These are phyloP conservation scores for Leucaena leucocephala DNA, from an alignment of 306 rosid genomes.

Conservation along the genomic window DNA sequence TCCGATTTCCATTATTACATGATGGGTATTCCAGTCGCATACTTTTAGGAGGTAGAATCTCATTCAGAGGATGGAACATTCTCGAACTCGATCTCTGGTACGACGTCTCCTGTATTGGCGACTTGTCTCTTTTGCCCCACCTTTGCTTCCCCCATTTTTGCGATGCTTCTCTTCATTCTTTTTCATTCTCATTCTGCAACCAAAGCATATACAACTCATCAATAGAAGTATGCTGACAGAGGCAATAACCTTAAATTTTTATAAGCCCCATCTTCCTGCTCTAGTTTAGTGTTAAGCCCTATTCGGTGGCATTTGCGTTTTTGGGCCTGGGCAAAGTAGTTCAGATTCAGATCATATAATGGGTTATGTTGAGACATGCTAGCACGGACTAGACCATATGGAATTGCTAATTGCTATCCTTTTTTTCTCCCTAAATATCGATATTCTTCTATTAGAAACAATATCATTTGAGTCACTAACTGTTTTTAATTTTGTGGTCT, in stretches of 20 bases:
- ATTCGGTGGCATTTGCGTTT: background rate
- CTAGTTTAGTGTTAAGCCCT: background rate
- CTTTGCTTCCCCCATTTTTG: background rate
- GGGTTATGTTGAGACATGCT: background rate
- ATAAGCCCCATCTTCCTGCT: background rate
- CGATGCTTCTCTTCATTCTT: background rate
- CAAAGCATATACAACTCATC: background rate
- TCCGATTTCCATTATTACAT: background rate
- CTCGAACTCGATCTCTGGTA: background rate
- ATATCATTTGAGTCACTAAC: too few species aligned
- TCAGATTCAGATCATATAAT: background rate
- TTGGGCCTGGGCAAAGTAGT: background rate
- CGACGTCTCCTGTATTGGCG: conserved; percentile 5
- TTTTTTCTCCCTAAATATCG: too few species aligned
- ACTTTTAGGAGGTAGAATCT: background rate
- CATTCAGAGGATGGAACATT: conserved; percentile 18
- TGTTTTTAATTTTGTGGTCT: background rate
- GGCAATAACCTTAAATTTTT: background rate
- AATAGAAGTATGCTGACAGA: background rate
- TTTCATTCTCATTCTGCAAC: conserved; percentile 3
- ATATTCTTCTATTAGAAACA: too few species aligned
- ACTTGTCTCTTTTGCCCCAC: background rate
- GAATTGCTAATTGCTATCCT: too few species aligned
- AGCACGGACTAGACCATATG: too few species aligned
- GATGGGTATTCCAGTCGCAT: background rate